Conservation (phyloP, 352 stramenopile species). For the Phytophthora syringae region DNA sequence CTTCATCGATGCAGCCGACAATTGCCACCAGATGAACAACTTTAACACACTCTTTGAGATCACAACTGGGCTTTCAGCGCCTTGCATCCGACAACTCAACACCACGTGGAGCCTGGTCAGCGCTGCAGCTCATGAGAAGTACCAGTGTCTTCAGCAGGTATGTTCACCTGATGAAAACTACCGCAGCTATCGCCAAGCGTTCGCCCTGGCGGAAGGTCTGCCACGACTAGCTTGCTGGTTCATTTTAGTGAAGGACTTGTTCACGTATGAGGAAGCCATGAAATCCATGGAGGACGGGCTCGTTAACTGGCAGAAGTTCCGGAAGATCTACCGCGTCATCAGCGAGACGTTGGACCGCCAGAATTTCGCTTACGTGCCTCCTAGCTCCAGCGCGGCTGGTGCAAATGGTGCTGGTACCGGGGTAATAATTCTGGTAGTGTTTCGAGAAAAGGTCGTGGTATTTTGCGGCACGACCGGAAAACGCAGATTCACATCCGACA, state of each 20-base stretch:
- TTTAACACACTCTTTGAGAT: slow-evolving; percentile 91
- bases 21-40: slow-evolving; percentile 89
- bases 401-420: slow-evolving; percentile 11
- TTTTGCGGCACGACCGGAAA: slow-evolving; percentile 79
- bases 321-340: slow-evolving; percentile 84
- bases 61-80: slow-evolving; percentile 76
- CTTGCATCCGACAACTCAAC: slow-evolving; percentile 83
- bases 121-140: slow-evolving; percentile 71
- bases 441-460: slow-evolving; percentile 76
- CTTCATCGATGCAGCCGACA: slow-evolving; percentile 86
- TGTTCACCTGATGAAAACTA: slow-evolving; percentile 90
- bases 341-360: slow-evolving; percentile 77
- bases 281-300: slow-evolving; percentile 84
- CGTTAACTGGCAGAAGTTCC: slow-evolving; percentile 89
- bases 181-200: slow-evolving; percentile 84
- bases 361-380: slow-evolving; percentile 80
- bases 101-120: slow-evolving; percentile 85
- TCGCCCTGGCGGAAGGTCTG: slow-evolving; percentile 76
- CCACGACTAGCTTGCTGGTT: slow-evolving; percentile 85
- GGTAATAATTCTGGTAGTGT: slow-evolving; percentile 30
- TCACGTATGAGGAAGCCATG: slow-evolving; percentile 89
- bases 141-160: slow-evolving; percentile 81
- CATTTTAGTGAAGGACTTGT: slow-evolving; percentile 89
- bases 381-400: slow-evolving; percentile 27
- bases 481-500: slow-evolving; percentile 75